Percentiles rank a stretch among this genome's conserved stretches.
These are phyloP conservation scores for Brassica nigra DNA, from an alignment of 345 rosid genomes.

Conservation along the genomic window DNA sequence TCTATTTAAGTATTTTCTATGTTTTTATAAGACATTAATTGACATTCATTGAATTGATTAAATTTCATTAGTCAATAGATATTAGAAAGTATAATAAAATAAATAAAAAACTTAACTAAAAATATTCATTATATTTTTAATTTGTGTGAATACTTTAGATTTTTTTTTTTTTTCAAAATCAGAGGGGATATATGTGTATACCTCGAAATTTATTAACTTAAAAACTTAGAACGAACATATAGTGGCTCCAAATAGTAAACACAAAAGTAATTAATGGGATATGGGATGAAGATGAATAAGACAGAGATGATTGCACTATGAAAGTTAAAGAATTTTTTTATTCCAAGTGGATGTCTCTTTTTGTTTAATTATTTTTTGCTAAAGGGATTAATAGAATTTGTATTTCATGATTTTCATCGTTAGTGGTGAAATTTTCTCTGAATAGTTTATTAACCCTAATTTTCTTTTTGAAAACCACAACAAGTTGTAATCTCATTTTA, in stretches of 20 bases:
- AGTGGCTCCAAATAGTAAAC: constrained; percentile 12
- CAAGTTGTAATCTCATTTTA: background rate
- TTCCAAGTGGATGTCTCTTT: background rate
- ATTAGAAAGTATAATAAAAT: no score
- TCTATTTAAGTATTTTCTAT: no score
- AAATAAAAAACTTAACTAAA: no score
- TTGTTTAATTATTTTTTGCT: no score
- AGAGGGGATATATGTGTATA: background rate
- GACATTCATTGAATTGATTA: no score
- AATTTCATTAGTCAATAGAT: no score
- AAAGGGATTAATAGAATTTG: background rate
- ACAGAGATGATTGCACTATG: background rate
- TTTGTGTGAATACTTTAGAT: no score
- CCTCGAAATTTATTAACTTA: background rate
- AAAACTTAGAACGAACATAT: background rate
- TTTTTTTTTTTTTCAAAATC: no score
- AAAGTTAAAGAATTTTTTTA: background rate
- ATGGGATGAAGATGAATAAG: background rate
- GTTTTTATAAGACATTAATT: no score
- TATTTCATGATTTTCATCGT: background rate
- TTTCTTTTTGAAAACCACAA: background rate
- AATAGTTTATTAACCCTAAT: background rate
- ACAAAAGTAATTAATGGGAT: background rate
- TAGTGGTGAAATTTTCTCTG: background rate
- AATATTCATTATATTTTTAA: no score